phyloP scores from a whole-genome alignment of 176 grass and related monocot species.

The Eleusine indica region DNA sequence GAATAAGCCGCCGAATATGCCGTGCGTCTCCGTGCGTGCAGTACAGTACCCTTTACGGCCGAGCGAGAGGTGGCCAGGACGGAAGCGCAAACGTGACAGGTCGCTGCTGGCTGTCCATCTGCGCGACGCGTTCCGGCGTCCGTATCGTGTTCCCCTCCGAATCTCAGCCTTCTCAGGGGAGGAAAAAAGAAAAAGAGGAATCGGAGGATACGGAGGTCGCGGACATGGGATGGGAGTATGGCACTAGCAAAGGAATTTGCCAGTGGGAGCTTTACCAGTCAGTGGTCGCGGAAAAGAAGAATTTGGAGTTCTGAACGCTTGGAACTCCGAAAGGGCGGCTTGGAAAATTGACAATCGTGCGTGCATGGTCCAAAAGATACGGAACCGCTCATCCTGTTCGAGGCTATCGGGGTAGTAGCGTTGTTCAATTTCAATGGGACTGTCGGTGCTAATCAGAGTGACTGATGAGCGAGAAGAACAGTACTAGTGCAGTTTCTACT shows the following conservation, averaged over 20 bases:
- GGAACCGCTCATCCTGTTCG: neutral
- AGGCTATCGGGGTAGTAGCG: neutral
- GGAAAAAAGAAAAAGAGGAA: too few species aligned
- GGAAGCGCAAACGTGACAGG: neutral
- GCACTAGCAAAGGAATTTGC: neutral
- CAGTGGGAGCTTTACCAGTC: neutral
- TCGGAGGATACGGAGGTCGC: neutral
- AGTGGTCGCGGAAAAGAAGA: neutral
- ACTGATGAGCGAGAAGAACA: neutral
- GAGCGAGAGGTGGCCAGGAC: fast-evolving
- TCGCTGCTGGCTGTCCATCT: neutral
- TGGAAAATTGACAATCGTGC: neutral
- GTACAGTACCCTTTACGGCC: neutral
- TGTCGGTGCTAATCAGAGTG: too few species aligned
- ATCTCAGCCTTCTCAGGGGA: too few species aligned
- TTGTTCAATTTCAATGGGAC: neutral
- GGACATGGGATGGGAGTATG: neutral
- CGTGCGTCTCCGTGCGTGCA: neutral
- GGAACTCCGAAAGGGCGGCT: neutral
- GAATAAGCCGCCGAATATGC: slow-evolving; percentile 46
- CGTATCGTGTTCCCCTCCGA: neutral
- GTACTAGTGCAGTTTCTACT: neutral
- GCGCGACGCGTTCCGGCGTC: too few species aligned
- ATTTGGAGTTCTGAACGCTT: neutral
- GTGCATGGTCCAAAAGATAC: neutral